These are phyloP conservation scores for Penicillium cataractarum DNA, from an alignment of 495 filamentous ascomycete species.

Conservation along the genomic window DNA sequence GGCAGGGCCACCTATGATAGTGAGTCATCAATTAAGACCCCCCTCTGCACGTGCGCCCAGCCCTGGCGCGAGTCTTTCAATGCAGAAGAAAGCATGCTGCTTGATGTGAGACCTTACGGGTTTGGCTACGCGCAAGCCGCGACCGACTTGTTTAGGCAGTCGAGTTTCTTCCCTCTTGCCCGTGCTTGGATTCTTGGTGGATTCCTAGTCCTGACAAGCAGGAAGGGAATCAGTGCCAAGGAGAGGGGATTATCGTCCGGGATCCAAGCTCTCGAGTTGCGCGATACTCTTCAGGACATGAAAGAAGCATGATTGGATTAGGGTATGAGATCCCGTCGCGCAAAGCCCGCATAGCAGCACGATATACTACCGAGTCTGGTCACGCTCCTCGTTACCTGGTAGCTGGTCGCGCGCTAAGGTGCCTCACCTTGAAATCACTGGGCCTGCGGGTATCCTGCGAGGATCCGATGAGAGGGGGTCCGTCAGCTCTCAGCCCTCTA, in stretches of 20 bases:
- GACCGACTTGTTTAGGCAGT: conserved; percentile 2
- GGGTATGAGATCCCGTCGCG: neutral
- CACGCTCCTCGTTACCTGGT: neutral
- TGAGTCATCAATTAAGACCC: neutral
- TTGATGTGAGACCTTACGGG: neutral
- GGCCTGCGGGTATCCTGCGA: neutral
- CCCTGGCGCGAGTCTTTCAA: neutral
- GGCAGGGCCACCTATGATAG: conserved; percentile 9
- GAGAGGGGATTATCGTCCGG: neutral
- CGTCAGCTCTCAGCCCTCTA: neutral
- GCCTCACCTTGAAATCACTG: conserved; percentile 8
- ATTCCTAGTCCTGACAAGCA: neutral
- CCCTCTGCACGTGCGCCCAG: neutral
- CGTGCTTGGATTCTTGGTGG: neutral
- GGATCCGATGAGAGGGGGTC: neutral
- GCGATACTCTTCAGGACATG: neutral
- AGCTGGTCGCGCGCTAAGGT: neutral
- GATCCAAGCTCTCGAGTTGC: neutral
- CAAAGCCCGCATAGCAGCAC: conserved; percentile 4
- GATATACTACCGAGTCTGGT: neutral
- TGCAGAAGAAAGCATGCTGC: neutral
- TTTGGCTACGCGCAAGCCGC: neutral
- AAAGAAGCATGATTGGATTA: neutral
- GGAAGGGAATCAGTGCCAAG: neutral
- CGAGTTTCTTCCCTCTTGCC: neutral